Percentiles rank a stretch among this genome's conserved stretches.
Evolutionary conservation across 2,329 filamentous ascomycete species (phyloP).

Genomic region (Fusarium bulbicola): DNA sequence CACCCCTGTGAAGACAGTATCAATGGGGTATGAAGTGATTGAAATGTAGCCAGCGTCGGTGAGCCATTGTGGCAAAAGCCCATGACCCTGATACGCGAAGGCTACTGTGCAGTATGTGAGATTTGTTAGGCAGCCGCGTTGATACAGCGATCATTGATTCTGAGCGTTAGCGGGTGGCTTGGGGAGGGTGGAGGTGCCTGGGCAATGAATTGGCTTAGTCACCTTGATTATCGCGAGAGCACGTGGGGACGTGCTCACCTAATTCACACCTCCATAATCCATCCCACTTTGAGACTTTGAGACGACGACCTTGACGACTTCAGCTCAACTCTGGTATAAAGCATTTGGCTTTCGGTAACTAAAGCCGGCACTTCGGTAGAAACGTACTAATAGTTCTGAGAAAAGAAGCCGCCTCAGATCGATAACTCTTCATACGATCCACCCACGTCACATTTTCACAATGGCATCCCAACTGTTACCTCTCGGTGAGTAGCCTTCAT

Average conservation of each 20-base stretch:
- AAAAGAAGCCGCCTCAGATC: neutral
- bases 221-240: conserved; percentile 42
- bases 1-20: conserved; percentile 22
- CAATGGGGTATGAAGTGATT: conserved; percentile 32
- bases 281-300: conserved; percentile 41
- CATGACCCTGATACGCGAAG: conserved; percentile 34
- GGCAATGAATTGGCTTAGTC: conserved; percentile 46
- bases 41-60: conserved; percentile 28
- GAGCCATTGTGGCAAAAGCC: conserved; percentile 38
- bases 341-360: neutral
- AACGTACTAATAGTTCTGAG: neutral
- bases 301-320: conserved; percentile 30
- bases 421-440: neutral
- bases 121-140: conserved; percentile 47
- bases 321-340: conserved; percentile 11
- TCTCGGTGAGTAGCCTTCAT: conserved; percentile 61
- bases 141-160: conserved; percentile 28
- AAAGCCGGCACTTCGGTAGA: neutral
- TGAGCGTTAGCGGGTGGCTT: conserved; percentile 21
- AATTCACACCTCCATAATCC: conserved; percentile 33
- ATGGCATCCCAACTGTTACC: conserved; percentile 82
- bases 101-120: conserved; percentile 15
- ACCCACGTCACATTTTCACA: conserved; percentile 32
- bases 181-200: conserved; percentile 1
- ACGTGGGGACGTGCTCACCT: conserved; percentile 45